phyloP scores from a whole-genome alignment of 75 land plant species.

The Gnetum montanum region DNA sequence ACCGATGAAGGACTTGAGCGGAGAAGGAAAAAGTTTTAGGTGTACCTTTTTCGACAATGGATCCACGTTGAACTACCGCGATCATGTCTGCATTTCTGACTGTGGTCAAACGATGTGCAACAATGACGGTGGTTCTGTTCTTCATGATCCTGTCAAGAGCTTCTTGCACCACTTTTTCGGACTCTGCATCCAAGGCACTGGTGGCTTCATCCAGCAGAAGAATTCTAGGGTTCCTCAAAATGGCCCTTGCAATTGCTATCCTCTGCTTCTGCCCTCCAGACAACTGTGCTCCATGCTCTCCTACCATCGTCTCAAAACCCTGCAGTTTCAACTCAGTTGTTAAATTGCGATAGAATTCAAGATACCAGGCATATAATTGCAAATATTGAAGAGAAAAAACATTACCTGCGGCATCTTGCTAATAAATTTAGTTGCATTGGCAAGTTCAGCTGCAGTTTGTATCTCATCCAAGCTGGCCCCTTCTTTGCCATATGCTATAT shows the following conservation, averaged over 20 bases:
- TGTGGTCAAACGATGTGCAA: conserved; percentile 77
- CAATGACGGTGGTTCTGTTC: conserved; percentile 59
- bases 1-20: too few species aligned
- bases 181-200: conserved; percentile 76
- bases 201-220: conserved; percentile 84
- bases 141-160: conserved; percentile 53
- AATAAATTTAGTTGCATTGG: conserved; percentile 91
- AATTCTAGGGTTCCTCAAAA: conserved; percentile 63
- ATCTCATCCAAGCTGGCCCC: conserved; percentile 81
- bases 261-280: conserved; percentile 91
- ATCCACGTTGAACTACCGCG: conserved; percentile 60
- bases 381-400: not conserved
- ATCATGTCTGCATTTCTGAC: conserved; percentile 60
- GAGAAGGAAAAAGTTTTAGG: too few species aligned
- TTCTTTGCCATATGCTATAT: conserved; percentile 91
- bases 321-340: conserved; percentile 8
- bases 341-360: not conserved
- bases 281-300: conserved; percentile 73
- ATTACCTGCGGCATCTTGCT: conserved; percentile 77
- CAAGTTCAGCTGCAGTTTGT: conserved; percentile 68
- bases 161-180: conserved; percentile 73
- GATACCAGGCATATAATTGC: conserved; percentile 12
- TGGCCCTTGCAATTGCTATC: conserved; percentile 76
- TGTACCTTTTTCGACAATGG: conserved; percentile 45
- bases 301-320: conserved; percentile 78